A percentile compares a stretch with the other conserved stretches of the same genome.
Evolutionary conservation across 192 early-diverging fungal species (phyloP).

Genomic region (Entomortierella chlamydospora): DNA sequence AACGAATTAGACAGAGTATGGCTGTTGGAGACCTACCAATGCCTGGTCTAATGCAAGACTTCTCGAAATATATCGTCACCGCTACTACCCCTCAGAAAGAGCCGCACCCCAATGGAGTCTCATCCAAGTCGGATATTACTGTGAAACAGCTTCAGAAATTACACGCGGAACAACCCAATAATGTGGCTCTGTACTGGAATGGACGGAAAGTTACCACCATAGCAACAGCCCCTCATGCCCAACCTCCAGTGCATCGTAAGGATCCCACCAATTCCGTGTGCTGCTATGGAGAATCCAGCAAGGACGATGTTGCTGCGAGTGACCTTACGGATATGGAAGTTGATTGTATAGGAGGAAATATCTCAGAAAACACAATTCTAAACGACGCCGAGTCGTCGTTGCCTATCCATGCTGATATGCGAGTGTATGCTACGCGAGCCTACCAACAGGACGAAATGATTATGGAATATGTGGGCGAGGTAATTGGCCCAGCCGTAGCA

Average conservation of each 20-base stretch:
- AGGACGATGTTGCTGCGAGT: not conserved
- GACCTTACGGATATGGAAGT: not conserved
- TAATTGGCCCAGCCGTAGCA: constrained; percentile 12
- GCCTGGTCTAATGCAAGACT: not conserved
- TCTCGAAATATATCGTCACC: not conserved
- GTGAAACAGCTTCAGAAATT: not conserved
- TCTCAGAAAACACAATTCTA: not conserved
- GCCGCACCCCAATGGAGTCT: not conserved
- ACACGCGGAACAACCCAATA: not conserved
- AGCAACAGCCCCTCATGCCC: not conserved
- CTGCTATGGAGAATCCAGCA: no score
- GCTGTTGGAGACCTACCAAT: not conserved
- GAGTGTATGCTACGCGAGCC: constrained; percentile 7
- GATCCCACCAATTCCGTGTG: no score
- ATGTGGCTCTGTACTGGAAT: not conserved
- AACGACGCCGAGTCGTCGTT: not conserved
- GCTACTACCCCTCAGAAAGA: not conserved
- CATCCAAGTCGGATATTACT: not conserved
- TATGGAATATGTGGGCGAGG: constrained; percentile 33
- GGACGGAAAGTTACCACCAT: not conserved
- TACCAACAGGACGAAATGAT: constrained; percentile 38
- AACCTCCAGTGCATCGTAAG: no score
- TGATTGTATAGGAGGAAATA: not conserved
- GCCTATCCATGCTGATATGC: constrained; percentile 11
- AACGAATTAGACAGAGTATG: not conserved